phyloP scores from a whole-genome alignment of 305 asterid genomes.

The Fraxinus velutina region DNA sequence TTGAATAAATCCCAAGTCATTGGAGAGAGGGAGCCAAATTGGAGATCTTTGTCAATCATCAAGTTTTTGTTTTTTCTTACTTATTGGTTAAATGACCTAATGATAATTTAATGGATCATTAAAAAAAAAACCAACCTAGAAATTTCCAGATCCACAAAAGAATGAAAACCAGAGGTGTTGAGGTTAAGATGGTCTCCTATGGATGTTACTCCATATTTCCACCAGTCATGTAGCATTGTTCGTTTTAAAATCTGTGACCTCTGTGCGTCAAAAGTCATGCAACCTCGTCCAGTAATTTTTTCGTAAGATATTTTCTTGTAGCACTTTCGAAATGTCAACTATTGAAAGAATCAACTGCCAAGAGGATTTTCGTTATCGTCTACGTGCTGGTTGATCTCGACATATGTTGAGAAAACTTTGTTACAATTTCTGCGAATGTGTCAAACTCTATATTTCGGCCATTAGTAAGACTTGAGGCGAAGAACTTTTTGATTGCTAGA shows the following conservation, averaged over 20 bases:
- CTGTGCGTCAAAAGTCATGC: background rate
- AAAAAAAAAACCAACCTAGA: too few relatives aligned
- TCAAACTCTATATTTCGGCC: background rate
- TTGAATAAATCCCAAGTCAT: background rate
- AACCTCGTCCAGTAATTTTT: background rate
- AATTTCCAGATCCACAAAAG: background rate
- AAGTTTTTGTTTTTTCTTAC: background rate
- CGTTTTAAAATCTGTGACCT: background rate
- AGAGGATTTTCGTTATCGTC: background rate
- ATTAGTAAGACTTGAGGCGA: background rate
- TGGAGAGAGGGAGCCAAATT: background rate
- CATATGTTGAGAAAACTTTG: background rate
- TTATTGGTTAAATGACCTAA: background rate
- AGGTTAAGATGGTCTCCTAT: background rate
- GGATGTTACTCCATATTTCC: too few relatives aligned
- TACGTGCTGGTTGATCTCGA: background rate
- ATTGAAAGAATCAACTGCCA: constrained; percentile 1
- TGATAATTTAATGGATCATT: background rate
- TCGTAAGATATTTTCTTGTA: background rate
- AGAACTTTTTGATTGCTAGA: background rate
- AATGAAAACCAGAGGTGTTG: background rate
- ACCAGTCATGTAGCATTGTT: background rate
- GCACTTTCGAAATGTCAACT: background rate
- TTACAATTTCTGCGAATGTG: background rate
- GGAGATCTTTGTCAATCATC: background rate